These are phyloP conservation scores for Mycena rosella DNA, from an alignment of 768 basidiomycete genomes.

Conservation along the genomic window DNA sequence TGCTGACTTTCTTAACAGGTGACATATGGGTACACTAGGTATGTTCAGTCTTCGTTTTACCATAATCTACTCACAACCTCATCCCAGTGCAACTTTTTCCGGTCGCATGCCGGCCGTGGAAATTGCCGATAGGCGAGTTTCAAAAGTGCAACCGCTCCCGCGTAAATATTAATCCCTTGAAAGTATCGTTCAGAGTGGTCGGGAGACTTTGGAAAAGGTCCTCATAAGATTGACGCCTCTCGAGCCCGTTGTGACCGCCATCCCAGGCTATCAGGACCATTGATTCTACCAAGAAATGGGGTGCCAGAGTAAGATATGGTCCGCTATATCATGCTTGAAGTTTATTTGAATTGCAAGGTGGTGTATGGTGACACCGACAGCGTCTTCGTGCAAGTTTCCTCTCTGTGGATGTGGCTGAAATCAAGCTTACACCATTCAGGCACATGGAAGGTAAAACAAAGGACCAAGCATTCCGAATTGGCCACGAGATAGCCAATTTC, in stretches of 20 bases:
- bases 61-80: background rate
- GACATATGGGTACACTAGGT: constrained; percentile 91
- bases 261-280: constrained; percentile 85
- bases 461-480: constrained; percentile 93
- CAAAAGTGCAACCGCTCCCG: background rate
- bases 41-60: background rate
- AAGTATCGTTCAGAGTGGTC: constrained; percentile 93
- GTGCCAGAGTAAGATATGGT: constrained; percentile 64
- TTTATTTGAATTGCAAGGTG: constrained; percentile 58
- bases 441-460: constrained; percentile 92
- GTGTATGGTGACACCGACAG: constrained; percentile 99
- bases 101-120: constrained; percentile 99
- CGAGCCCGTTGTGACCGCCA: background rate
- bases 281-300: constrained; percentile 85
- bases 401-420: background rate
- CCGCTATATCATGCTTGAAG: constrained; percentile 12
- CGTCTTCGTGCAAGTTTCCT: constrained; percentile 77
- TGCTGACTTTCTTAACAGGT: constrained; percentile 43
- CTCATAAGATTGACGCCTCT: background rate
- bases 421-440: constrained; percentile 42
- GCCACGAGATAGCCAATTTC: constrained; percentile 90
- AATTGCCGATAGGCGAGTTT: constrained; percentile 81
- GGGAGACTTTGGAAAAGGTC: constrained; percentile 94
- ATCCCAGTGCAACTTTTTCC: constrained; percentile 86
- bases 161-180: background rate